These are phyloP conservation scores for Artemisia annua DNA, from an alignment of 129 eudicot species.

Conservation along the genomic window DNA sequence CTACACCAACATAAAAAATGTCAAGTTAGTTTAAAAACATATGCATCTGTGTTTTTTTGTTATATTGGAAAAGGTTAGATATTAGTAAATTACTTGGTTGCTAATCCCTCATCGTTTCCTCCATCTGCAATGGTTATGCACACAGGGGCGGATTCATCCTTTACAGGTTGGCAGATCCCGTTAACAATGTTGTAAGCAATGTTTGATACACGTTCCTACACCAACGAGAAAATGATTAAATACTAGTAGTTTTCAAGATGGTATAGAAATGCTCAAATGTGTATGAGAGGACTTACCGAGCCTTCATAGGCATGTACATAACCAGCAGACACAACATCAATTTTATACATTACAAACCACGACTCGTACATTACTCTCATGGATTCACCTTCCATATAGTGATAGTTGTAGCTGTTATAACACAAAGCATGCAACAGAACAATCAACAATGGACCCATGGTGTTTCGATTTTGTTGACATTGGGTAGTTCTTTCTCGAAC, in stretches of 20 bases:
- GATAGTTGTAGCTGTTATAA: background rate
- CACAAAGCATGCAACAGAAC: slow-evolving; percentile 69
- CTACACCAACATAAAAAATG: slow-evolving; percentile 34
- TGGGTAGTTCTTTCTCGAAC: slow-evolving; percentile 68
- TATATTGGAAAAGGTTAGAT: background rate
- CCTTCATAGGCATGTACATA: background rate
- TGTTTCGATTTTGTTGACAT: slow-evolving; percentile 64
- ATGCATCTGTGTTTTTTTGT: background rate
- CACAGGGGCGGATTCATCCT: slow-evolving; percentile 77
- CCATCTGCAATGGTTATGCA: slow-evolving; percentile 91
- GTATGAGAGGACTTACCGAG: background rate
- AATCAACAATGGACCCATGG: slow-evolving; percentile 63
- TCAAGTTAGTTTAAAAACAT: slow-evolving; percentile 14
- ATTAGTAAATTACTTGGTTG: slow-evolving; percentile 59
- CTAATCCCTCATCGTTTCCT: slow-evolving; percentile 86
- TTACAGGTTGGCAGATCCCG: slow-evolving; percentile 65
- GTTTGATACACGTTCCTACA: slow-evolving; percentile 78
- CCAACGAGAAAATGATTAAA: background rate
- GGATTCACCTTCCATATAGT: background rate
- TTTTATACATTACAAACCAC: background rate
- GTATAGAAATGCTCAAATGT: background rate
- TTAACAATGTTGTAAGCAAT: slow-evolving; percentile 72
- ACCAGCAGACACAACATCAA: background rate
- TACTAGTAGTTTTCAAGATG: background rate
- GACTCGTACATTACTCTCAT: background rate